Conservation (phyloP, 306 rosid species). For the Casuarina glauca region DNA sequence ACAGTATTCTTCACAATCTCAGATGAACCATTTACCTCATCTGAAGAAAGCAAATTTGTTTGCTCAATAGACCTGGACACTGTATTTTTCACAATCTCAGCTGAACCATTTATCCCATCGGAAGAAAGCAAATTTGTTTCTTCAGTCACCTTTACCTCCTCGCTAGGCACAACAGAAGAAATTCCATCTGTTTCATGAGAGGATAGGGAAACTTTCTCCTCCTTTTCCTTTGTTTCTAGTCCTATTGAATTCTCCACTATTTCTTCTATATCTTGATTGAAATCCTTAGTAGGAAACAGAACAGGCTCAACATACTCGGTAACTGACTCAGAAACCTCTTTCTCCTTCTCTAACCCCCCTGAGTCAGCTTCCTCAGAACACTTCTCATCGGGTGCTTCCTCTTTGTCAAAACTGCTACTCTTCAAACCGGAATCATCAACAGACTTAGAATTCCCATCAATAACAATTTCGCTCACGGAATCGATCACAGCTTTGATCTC, state of each 20-base stretch:
- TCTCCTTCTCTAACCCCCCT: conserved; percentile 11
- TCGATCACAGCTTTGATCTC: conserved; percentile 23
- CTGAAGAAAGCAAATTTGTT: neutral
- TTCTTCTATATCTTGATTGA: neutral
- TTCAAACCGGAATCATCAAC: conserved; percentile 14
- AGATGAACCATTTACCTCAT: conserved; percentile 2
- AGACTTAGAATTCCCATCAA: conserved; percentile 17
- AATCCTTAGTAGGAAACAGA: conserved; percentile 3
- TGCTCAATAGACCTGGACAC: conserved; percentile 9
- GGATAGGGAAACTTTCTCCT: conserved; percentile 14
- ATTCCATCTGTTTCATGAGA: conserved; percentile 9
- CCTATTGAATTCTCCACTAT: conserved; percentile 6
- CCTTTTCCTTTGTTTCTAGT: conserved; percentile 21
- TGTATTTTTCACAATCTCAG: too few relatives aligned
- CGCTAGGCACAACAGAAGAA: neutral
- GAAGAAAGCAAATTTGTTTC: conserved; percentile 21
- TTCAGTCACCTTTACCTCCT: conserved; percentile 1
- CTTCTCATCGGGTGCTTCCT: conserved; percentile 26
- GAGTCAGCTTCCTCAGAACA: conserved; percentile 14
- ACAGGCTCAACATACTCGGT: conserved; percentile 18
- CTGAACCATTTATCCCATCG: conserved; percentile 4
- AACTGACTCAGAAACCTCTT: conserved; percentile 29
- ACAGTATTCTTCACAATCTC: conserved; percentile 23
- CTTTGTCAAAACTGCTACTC: conserved; percentile 20
- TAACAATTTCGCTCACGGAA: conserved; percentile 13